These are phyloP conservation scores for Helotiales sp. DNA, from an alignment of 2,329 filamentous ascomycete genomes.

Conservation along the genomic window DNA sequence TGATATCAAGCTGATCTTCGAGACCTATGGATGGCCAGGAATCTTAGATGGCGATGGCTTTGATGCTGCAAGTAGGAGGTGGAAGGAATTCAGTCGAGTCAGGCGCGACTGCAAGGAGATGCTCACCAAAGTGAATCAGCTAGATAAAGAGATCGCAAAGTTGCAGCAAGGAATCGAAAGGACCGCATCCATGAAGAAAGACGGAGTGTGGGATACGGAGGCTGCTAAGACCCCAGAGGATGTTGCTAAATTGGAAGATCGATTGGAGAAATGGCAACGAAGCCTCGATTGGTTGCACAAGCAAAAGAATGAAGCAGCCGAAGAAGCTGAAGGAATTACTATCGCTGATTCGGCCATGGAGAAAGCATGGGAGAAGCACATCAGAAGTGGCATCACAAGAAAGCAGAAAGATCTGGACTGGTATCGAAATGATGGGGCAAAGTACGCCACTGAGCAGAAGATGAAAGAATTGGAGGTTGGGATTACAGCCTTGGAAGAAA, in stretches of 20 bases:
- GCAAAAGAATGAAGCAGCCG: neutral
- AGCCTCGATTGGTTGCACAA: neutral
- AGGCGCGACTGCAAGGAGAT: neutral
- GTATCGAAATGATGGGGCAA: neutral
- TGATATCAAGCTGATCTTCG: constrained; percentile 8
- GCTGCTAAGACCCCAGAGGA: neutral
- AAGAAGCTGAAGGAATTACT: neutral
- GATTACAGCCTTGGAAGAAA: constrained; percentile 2
- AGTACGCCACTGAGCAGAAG: constrained; percentile 3
- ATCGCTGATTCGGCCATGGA: neutral
- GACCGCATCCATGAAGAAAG: neutral
- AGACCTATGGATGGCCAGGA: constrained; percentile 12
- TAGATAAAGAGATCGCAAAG: neutral
- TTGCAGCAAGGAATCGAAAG: neutral
- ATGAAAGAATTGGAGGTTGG: neutral
- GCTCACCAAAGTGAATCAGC: neutral
- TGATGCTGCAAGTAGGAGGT: constrained; percentile 10
- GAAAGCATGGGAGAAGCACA: constrained; percentile 9
- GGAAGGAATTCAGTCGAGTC: constrained; percentile 7
- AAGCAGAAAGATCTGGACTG: constrained; percentile 2
- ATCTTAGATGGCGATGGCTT: constrained; percentile 6
- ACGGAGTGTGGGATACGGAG: constrained; percentile 9
- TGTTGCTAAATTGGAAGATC: constrained; percentile 2
- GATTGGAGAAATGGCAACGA: neutral
- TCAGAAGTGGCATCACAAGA: neutral